Conservation (phyloP, 176 grass and related monocot species). For the Carex kokanica region DNA sequence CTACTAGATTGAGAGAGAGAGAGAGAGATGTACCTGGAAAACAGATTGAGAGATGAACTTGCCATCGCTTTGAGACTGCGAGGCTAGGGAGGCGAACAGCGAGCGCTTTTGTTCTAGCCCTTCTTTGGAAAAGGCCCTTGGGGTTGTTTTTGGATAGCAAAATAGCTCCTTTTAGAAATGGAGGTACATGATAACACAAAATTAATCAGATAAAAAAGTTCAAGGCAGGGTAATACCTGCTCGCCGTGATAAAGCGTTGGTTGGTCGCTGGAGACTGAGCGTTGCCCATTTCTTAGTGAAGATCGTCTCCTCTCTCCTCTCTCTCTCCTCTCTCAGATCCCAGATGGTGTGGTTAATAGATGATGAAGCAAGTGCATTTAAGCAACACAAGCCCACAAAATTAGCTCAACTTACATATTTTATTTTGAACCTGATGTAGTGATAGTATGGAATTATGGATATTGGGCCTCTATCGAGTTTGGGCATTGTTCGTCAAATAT, state of each 20-base stretch:
- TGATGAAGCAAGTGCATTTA: background rate
- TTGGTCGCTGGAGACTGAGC: conserved; percentile 42
- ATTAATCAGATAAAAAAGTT: background rate
- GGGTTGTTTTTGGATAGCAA: background rate
- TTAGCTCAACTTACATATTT: background rate
- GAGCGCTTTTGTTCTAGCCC: conserved; percentile 63
- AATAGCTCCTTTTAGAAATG: background rate
- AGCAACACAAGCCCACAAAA: background rate
- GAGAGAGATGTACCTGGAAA: conserved; percentile 48
- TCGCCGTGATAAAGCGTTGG: conserved; percentile 45
- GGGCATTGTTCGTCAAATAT: too few relatives aligned
- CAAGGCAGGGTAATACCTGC: conserved; percentile 35
- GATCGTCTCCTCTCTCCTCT: conserved; percentile 1
- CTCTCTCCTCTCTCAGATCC: background rate
- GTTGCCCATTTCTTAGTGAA: conserved; percentile 61
- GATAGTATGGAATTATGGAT: too few relatives aligned
- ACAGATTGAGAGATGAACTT: conserved; percentile 56
- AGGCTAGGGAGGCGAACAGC: conserved; percentile 55
- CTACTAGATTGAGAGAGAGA: background rate
- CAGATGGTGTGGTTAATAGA: background rate
- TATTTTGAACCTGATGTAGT: too few relatives aligned
- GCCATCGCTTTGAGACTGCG: conserved; percentile 50
- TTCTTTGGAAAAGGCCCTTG: conserved; percentile 83
- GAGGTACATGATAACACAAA: background rate
- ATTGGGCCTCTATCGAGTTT: too few relatives aligned